Evolutionary conservation across 768 basidiomycete genomes (phyloP), one percentile per base, ranked within the genome.

Genomic region (Tulasnella sp.): DNA sequence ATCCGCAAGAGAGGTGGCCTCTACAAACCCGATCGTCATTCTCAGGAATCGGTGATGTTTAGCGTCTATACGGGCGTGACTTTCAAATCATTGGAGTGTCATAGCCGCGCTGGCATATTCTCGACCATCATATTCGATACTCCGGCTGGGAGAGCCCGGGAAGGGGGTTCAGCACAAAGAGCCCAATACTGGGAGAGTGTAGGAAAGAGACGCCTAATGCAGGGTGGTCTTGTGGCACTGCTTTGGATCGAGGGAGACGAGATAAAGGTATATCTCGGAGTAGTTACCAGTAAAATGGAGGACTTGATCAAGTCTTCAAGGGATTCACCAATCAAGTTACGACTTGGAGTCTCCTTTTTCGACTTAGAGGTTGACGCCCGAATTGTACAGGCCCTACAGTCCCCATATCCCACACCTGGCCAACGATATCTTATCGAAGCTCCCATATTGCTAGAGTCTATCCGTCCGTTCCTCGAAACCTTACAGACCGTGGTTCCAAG

Each of bases 391-490:
- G 28, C 27, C 1, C 39, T 51, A 1, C 49, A 51, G 12, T 12
- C 42, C 10, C 24, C 48, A n/a, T 43, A 31, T n/a, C 40, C 37
- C 9, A 42, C 19, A 4, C 28, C 43, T 10, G 43, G n/a, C 5
- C 15, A 2, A 27, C 42, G 25, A 42, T 45, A 80, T 2, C 64
- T 83, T 19, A 64, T 83, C 12, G 81, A 84, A 53, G 70, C 74
- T 0, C 71, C 74, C 0, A 73, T 83, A 50, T 73, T 84, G 73
- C 82, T 73, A 53, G 81, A 81, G 53, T 68, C 78, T 0, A 72
- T 80, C 29, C 68, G 78, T 5, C 83, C 83, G 0, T 84, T 84
- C 65, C 67, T 85, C 13, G 70, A 80, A 52, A 70, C 74, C 0
- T 67, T 85, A 3, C 69, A 74, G 55, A 45, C 51, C 19, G 63